These are phyloP conservation scores for Suhomyces yuchorum DNA, from an alignment of 1,139 yeast species.

Conservation along the genomic window DNA sequence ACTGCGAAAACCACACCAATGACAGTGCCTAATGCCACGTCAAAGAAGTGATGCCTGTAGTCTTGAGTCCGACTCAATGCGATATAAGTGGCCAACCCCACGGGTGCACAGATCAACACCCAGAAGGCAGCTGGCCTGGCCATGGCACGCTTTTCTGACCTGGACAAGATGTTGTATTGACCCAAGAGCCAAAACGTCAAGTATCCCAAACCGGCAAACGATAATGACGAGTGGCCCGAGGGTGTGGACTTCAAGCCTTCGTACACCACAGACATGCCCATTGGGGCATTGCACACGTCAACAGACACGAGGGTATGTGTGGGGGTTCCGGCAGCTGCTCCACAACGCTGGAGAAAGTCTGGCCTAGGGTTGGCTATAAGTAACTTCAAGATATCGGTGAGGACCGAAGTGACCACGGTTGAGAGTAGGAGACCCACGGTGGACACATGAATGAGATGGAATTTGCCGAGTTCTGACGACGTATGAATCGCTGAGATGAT, in stretches of 20 bases:
- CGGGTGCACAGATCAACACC: slow-evolving; percentile 21
- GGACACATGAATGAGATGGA: slow-evolving; percentile 24
- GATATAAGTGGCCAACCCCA: slow-evolving; percentile 47
- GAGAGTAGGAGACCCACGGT: slow-evolving; percentile 21
- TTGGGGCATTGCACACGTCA: slow-evolving; percentile 41
- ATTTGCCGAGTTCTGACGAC: slow-evolving; percentile 16
- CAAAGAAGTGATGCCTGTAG: slow-evolving; percentile 48
- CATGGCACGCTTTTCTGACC: slow-evolving; percentile 4
- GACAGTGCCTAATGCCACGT: slow-evolving; percentile 38
- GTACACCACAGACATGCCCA: slow-evolving; percentile 51
- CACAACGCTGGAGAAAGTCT: slow-evolving; percentile 29
- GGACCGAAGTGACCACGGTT: slow-evolving; percentile 35
- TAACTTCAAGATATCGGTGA: slow-evolving; percentile 27
- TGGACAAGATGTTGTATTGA: slow-evolving; percentile 18
- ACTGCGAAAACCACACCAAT: slow-evolving; percentile 30
- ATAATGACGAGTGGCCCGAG: slow-evolving; percentile 74
- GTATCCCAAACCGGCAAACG: slow-evolving; percentile 69
- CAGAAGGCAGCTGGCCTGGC: slow-evolving; percentile 9
- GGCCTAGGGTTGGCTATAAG: slow-evolving; percentile 33
- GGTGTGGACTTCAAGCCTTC: slow-evolving; percentile 85
- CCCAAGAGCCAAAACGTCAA: slow-evolving; percentile 38
- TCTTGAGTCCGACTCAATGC: slow-evolving; percentile 46
- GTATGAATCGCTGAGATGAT: slow-evolving; percentile 15
- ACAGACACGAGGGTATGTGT: slow-evolving; percentile 19
- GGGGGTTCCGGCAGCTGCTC: slow-evolving; percentile 18